phyloP scores from a whole-genome alignment of 345 rosid genomes.

The Atalantia buxifolia region DNA sequence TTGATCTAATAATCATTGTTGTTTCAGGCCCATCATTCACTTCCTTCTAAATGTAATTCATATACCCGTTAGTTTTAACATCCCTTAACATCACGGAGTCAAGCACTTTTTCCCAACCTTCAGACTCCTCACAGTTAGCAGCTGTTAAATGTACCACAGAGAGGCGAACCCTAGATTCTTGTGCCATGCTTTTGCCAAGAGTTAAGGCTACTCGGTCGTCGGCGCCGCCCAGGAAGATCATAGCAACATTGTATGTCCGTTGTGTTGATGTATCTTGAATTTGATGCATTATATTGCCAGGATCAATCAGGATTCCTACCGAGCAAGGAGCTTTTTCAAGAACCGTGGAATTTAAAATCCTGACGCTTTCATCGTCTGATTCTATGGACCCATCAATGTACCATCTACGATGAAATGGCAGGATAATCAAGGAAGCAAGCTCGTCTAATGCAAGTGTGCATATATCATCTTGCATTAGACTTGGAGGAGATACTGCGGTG shows the following conservation, averaged over 20 bases:
- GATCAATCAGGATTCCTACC: constrained; percentile 43
- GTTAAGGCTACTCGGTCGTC: constrained; percentile 63
- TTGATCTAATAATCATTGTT: constrained; percentile 20
- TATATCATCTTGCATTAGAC: constrained; percentile 57
- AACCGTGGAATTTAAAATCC: constrained; percentile 40
- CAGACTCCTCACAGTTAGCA: neutral
- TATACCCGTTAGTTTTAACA: constrained; percentile 10
- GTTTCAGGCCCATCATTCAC: constrained; percentile 42
- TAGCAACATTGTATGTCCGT: neutral
- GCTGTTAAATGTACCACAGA: constrained; percentile 29
- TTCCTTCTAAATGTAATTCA: constrained; percentile 21
- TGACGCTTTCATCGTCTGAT: constrained; percentile 26
- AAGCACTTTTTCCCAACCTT: constrained; percentile 34
- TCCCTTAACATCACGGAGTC: constrained; percentile 34
- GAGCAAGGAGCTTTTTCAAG: constrained; percentile 60
- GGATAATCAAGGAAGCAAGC: constrained; percentile 39
- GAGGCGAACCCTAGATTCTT: constrained; percentile 22
- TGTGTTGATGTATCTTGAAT: neutral
- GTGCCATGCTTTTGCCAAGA: constrained; percentile 45
- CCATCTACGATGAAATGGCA: constrained; percentile 61
- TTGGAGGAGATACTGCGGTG: constrained; percentile 30
- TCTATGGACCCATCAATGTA: constrained; percentile 25
- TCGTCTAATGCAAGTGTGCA: constrained; percentile 53
- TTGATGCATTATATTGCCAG: constrained; percentile 12
- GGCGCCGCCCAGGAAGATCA: constrained; percentile 58